Percentiles rank a stretch among this genome's conserved stretches.
phyloP scores from a whole-genome alignment of 1,139 yeast species.

The Magnusiomyces ingens region DNA sequence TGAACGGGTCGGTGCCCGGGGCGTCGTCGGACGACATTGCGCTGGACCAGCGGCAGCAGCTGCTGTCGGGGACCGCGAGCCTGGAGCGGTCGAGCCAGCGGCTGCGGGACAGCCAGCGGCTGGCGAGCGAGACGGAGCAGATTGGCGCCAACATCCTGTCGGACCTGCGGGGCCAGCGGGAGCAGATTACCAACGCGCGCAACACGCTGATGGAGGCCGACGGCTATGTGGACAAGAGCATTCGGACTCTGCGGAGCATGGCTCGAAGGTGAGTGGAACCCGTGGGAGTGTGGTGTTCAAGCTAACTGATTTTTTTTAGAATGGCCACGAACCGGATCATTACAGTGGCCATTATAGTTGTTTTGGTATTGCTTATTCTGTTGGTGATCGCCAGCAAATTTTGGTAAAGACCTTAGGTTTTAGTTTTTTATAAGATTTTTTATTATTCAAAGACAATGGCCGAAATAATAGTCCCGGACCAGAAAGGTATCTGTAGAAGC shows the following conservation, averaged over 20 bases:
- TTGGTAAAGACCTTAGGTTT: slow-evolving; percentile 37
- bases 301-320: slow-evolving; percentile 32
- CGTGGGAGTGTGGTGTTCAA: not conserved
- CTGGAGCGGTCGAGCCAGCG: slow-evolving; percentile 80
- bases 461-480: too few relatives aligned
- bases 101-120: slow-evolving; percentile 77
- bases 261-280: slow-evolving; percentile 44
- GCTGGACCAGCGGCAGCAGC: slow-evolving; percentile 72
- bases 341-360: slow-evolving; percentile 91
- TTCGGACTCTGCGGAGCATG: slow-evolving; percentile 85
- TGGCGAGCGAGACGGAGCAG: slow-evolving; percentile 87
- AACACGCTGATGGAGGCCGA: slow-evolving; percentile 85
- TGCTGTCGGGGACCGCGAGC: slow-evolving; percentile 71
- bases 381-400: slow-evolving; percentile 85
- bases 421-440: not conserved
- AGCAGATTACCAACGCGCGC: slow-evolving; percentile 80
- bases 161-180: slow-evolving; percentile 88
- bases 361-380: slow-evolving; percentile 72
- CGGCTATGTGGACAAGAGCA: slow-evolving; percentile 82
- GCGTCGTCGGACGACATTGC: slow-evolving; percentile 39
- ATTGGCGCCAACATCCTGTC: slow-evolving; percentile 88
- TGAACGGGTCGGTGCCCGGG: slow-evolving; percentile 21
- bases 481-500: too few relatives aligned
- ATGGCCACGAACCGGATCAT: slow-evolving; percentile 92
- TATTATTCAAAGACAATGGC: too few relatives aligned